phyloP scores from a whole-genome alignment of 345 rosid species.

The Eucalyptus fibrosa region DNA sequence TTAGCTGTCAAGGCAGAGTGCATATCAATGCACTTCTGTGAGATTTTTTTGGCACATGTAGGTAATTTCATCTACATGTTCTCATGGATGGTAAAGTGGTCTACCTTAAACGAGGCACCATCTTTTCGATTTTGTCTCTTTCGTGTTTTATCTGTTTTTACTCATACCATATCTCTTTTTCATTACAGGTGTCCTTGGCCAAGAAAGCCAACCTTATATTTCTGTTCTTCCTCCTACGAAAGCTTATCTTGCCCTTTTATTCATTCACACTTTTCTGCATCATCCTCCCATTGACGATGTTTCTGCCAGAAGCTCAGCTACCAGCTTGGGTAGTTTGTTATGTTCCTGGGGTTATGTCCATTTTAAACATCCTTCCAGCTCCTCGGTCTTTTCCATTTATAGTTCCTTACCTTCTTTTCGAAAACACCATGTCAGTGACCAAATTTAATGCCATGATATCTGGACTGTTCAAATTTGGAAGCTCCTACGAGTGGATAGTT shows the following conservation, averaged over 20 bases:
- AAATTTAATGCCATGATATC: constrained; percentile 96
- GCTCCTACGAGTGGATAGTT: constrained; percentile 90
- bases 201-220: constrained; percentile 84
- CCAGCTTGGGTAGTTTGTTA: constrained; percentile 95
- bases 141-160: not conserved
- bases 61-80: not conserved
- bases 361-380: constrained; percentile 74
- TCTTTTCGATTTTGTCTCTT: not conserved
- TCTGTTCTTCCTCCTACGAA: constrained; percentile 78
- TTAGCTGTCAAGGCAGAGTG: not conserved
- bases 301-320: constrained; percentile 79
- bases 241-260: constrained; percentile 85
- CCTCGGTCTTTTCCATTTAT: constrained; percentile 85
- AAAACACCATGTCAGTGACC: constrained; percentile 96
- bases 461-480: constrained; percentile 67
- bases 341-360: constrained; percentile 74
- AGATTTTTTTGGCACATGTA: not conserved
- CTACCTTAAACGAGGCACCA: not conserved
- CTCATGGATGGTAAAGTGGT: not conserved
- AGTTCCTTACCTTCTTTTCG: constrained; percentile 89
- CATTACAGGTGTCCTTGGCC: constrained; percentile 41
- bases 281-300: constrained; percentile 85
- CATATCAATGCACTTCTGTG: not conserved
- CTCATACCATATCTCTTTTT: not conserved
- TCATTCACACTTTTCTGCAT: constrained; percentile 95